Percentiles rank a stretch among this genome's conserved stretches.
Evolutionary conservation across 495 filamentous ascomycete genomes (phyloP).

Genomic region (Trichoderma parareesei): DNA sequence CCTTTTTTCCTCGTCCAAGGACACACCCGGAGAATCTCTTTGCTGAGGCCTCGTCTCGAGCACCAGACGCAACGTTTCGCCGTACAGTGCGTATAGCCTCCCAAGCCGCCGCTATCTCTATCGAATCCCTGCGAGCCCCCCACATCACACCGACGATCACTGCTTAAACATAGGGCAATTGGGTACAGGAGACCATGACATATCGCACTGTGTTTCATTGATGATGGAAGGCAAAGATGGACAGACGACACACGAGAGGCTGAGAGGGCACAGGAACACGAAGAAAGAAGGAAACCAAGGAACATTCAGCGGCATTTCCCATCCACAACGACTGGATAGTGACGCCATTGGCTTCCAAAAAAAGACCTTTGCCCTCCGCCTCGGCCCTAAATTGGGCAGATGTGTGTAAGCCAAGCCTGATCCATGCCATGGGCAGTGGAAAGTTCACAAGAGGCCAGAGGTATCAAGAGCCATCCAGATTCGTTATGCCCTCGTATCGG

Average conservation of each 20-base stretch:
- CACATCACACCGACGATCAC: too few relatives aligned
- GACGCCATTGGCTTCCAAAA: conserved; percentile 2
- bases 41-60: neutral
- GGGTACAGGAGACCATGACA: neutral
- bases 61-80: neutral
- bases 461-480: neutral
- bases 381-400: neutral
- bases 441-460: neutral
- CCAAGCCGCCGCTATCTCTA: too few relatives aligned
- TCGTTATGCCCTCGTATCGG: neutral
- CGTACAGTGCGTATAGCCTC: neutral
- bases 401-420: neutral
- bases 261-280: too few relatives aligned
- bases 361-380: neutral
- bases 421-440: neutral
- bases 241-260: too few relatives aligned
- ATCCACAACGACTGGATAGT: neutral
- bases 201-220: neutral
- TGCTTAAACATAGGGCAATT: too few relatives aligned
- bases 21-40: neutral
- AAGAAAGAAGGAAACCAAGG: too few relatives aligned
- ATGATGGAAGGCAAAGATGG: too few relatives aligned
- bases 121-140: too few relatives aligned
- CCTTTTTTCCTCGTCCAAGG: too few relatives aligned
- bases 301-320: too few relatives aligned